Conservation (phyloP, 164 flowering plant species). For the Magnolia sinica region DNA sequence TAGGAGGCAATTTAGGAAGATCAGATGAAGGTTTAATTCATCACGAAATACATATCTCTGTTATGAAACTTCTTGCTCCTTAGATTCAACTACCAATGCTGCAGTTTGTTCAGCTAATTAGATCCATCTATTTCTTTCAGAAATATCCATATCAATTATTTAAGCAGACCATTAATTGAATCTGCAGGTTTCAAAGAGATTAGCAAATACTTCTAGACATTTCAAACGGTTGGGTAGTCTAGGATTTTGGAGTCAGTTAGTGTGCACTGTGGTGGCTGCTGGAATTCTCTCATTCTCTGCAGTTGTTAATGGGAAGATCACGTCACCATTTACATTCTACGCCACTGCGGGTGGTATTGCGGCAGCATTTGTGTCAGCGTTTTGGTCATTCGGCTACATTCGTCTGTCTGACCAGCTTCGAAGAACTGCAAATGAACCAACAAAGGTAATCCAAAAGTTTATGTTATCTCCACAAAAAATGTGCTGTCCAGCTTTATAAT, state of each 20-base stretch:
- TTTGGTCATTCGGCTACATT: slow-evolving; percentile 93
- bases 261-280: slow-evolving; percentile 80
- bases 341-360: slow-evolving; percentile 85
- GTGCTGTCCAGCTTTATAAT: too few relatives aligned
- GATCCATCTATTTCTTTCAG: background rate
- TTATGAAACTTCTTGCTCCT: background rate
- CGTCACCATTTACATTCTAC: slow-evolving; percentile 87
- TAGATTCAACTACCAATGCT: background rate
- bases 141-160: background rate
- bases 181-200: slow-evolving; percentile 78
- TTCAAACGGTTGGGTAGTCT: slow-evolving; percentile 84
- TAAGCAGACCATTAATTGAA: slow-evolving; percentile 5
- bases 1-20: background rate
- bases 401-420: slow-evolving; percentile 79
- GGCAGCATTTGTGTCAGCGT: slow-evolving; percentile 89
- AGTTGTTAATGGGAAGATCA: slow-evolving; percentile 67
- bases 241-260: slow-evolving; percentile 97
- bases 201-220: slow-evolving; percentile 77
- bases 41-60: background rate
- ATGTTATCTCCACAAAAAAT: background rate
- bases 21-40: background rate
- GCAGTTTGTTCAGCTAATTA: background rate
- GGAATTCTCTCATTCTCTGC: slow-evolving; percentile 87
- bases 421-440: slow-evolving; percentile 77
- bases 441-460: slow-evolving; percentile 57